Percentiles rank a stretch among this genome's conserved stretches.
phyloP scores from a whole-genome alignment of 2,329 filamentous ascomycete species.

The Fusarium xyrophilum region DNA sequence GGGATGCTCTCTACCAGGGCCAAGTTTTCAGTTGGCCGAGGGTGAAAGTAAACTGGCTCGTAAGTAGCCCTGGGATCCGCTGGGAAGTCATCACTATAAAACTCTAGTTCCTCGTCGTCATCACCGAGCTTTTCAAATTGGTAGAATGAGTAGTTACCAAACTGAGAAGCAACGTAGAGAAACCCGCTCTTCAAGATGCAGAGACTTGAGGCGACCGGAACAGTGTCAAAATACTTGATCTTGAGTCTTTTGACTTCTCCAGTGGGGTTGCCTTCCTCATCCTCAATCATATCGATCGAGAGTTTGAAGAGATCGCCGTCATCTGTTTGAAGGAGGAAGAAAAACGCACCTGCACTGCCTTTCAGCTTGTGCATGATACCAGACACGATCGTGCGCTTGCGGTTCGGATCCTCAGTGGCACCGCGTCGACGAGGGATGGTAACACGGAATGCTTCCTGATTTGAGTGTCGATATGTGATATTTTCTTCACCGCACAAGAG shows the following conservation, averaged over 20 bases:
- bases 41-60: conserved; percentile 83
- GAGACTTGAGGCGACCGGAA: conserved; percentile 84
- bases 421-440: conserved; percentile 87
- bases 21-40: conserved; percentile 80
- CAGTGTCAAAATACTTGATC: conserved; percentile 98
- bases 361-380: conserved; percentile 99
- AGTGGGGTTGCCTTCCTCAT: conserved; percentile 77
- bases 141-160: conserved; percentile 92
- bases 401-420: conserved; percentile 87
- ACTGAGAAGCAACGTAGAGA: conserved; percentile 89
- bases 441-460: conserved; percentile 87
- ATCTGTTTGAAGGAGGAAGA: conserved; percentile 94
- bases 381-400: conserved; percentile 85
- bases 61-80: conserved; percentile 76
- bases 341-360: conserved; percentile 82
- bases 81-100: conserved; percentile 81
- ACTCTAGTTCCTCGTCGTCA: conserved; percentile 89
- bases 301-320: conserved; percentile 99
- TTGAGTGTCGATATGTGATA: conserved; percentile 96
- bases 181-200: conserved; percentile 96
- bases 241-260: conserved; percentile 83
- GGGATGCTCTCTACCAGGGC: conserved; percentile 84
- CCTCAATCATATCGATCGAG: conserved; percentile 87
- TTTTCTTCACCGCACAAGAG: conserved; percentile 94
- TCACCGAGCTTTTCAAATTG: conserved; percentile 98